phyloP scores from a whole-genome alignment of 2,329 filamentous ascomycete genomes.

The Ophiocordyceps camponoti-saundersi region DNA sequence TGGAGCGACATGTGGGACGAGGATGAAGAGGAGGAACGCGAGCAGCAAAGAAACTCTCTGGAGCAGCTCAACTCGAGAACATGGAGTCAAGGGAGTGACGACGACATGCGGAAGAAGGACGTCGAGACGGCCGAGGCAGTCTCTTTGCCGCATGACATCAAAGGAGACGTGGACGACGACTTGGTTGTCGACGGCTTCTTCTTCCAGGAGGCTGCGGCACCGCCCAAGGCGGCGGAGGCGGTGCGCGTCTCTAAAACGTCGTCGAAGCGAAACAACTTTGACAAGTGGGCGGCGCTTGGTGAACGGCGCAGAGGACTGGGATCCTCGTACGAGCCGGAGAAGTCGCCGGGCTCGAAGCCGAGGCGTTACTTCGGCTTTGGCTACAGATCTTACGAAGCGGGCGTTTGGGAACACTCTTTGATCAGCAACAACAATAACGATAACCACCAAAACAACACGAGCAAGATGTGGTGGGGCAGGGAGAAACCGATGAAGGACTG shows the following conservation, averaged over 20 bases:
- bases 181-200: slow-evolving; percentile 54
- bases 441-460: slow-evolving; percentile 8
- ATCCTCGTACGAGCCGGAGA: slow-evolving; percentile 30
- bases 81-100: slow-evolving; percentile 62
- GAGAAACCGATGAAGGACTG: slow-evolving; percentile 34
- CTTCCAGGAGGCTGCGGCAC: slow-evolving; percentile 45
- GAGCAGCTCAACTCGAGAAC: slow-evolving; percentile 57
- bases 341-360: slow-evolving; percentile 29
- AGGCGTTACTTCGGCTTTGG: slow-evolving; percentile 32
- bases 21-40: slow-evolving; percentile 61
- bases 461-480: slow-evolving; percentile 16
- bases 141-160: slow-evolving; percentile 14
- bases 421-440: slow-evolving; percentile 16
- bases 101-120: slow-evolving; percentile 14
- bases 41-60: slow-evolving; percentile 39
- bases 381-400: slow-evolving; percentile 29
- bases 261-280: slow-evolving; percentile 43
- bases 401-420: slow-evolving; percentile 28
- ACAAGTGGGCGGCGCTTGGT: slow-evolving; percentile 84
- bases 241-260: slow-evolving; percentile 44
- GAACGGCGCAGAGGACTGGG: slow-evolving; percentile 59
- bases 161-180: slow-evolving; percentile 43
- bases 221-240: slow-evolving; percentile 18
- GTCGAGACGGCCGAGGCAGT: slow-evolving; percentile 6
- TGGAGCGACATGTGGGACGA: slow-evolving; percentile 99